Percentiles rank a stretch among this genome's conserved stretches.
Conservation (phyloP, 768 basidiomycete genomes). For the Leccinellum luteum region DNA sequence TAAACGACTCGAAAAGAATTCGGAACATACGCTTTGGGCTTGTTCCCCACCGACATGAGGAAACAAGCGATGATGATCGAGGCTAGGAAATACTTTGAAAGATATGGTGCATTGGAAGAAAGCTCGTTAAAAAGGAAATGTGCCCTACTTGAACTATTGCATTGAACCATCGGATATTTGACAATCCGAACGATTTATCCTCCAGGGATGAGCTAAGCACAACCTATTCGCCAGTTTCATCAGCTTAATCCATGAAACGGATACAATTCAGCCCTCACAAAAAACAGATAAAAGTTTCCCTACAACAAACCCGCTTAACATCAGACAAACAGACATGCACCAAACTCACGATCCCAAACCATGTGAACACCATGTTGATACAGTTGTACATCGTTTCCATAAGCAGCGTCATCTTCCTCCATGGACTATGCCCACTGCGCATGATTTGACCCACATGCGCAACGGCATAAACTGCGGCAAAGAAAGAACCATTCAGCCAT, state of each 20-base stretch:
- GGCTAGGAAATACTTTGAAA: conserved; percentile 70
- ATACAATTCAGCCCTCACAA: conserved; percentile 48
- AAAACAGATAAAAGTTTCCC: conserved; percentile 96
- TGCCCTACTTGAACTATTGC: conserved; percentile 62
- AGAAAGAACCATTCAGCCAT: conserved; percentile 92
- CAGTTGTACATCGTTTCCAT: conserved; percentile 85
- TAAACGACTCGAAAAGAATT: background rate
- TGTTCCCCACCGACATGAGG: conserved; percentile 94
- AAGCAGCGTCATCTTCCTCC: conserved; percentile 71
- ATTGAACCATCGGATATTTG: conserved; percentile 71
- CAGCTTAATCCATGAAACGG: background rate
- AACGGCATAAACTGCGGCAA: conserved; percentile 91
- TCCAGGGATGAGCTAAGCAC: conserved; percentile 89
- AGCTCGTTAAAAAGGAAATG: background rate
- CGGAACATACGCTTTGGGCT: conserved; percentile 68
- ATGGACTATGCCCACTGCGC: conserved; percentile 58
- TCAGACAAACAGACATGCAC: background rate
- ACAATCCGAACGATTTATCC: conserved; percentile 60
- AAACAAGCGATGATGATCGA: conserved; percentile 87
- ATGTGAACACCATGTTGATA: conserved; percentile 84
- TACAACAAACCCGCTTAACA: conserved; percentile 27
- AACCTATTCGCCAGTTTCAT: conserved; percentile 48
- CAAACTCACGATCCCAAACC: conserved; percentile 82
- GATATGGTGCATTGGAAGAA: conserved; percentile 2
- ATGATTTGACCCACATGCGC: conserved; percentile 55